Conservation (phyloP, 2,329 filamentous ascomycete genomes). For the Colletotrichum sp. region DNA sequence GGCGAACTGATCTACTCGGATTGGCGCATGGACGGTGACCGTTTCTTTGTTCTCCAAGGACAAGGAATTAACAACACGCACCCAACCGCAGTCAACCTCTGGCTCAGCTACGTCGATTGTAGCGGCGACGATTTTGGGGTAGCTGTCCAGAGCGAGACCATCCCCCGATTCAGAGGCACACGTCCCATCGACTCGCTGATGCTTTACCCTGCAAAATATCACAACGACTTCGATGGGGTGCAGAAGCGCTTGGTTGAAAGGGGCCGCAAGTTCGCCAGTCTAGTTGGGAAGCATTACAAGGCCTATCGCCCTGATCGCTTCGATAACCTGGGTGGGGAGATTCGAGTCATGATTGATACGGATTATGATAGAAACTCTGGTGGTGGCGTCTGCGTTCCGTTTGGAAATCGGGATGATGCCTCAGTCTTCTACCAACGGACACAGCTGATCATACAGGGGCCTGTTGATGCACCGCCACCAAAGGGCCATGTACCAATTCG, state of each 20-base stretch:
- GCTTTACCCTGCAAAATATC: constrained; percentile 48
- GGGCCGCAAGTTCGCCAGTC: constrained; percentile 46
- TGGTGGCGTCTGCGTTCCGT: not conserved
- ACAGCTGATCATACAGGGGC: constrained; percentile 19
- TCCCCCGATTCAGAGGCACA: constrained; percentile 46
- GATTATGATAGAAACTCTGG: not conserved
- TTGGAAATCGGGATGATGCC: not conserved
- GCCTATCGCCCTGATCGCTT: constrained; percentile 36
- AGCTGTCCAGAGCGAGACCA: constrained; percentile 32
- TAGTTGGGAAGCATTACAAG: constrained; percentile 52
- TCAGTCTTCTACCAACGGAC: not conserved
- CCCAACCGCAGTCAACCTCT: constrained; percentile 39
- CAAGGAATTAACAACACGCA: constrained; percentile 28
- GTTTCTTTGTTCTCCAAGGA: constrained; percentile 35
- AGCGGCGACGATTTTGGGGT: constrained; percentile 50
- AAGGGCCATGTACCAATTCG: constrained; percentile 1
- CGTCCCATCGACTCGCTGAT: constrained; percentile 44
- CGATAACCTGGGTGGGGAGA: not conserved
- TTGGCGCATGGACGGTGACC: constrained; percentile 38
- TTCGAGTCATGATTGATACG: not conserved
- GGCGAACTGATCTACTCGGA: constrained; percentile 43
- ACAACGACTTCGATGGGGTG: constrained; percentile 40
- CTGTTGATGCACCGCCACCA: constrained; percentile 8
- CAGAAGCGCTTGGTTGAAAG: constrained; percentile 37
- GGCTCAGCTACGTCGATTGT: constrained; percentile 48